phyloP scores from a whole-genome alignment of 441 rosid genomes.

The Biscutella laevigata region DNA sequence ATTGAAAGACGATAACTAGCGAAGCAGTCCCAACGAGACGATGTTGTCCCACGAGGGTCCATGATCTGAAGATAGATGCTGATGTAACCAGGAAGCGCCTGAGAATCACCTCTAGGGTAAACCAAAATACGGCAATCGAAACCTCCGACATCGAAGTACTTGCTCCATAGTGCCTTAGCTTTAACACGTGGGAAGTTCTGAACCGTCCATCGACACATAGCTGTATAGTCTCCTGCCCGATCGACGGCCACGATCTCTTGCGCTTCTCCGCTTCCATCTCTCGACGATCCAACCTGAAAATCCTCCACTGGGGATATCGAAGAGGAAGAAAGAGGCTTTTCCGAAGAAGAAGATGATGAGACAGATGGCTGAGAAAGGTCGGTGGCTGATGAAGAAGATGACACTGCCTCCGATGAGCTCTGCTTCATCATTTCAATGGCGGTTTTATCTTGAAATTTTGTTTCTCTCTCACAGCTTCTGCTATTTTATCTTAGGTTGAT shows the following conservation, averaged over 20 bases:
- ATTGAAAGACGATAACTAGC: slow-evolving; percentile 90
- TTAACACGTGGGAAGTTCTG: slow-evolving; percentile 67
- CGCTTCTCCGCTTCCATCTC: slow-evolving; percentile 74
- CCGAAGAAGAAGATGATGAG: slow-evolving; percentile 33
- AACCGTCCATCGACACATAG: slow-evolving; percentile 91
- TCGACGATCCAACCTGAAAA: slow-evolving; percentile 42
- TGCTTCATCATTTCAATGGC: slow-evolving; percentile 43
- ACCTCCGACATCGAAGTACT: slow-evolving; percentile 98
- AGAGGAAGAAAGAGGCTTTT: slow-evolving; percentile 31
- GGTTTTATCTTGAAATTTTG: slow-evolving; percentile 4
- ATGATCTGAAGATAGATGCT: slow-evolving; percentile 91
- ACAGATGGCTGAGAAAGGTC: slow-evolving; percentile 42
- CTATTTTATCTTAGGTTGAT: slow-evolving; percentile 31
- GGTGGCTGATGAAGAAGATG: slow-evolving; percentile 33
- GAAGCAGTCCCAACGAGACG: slow-evolving; percentile 96
- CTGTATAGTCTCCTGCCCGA: slow-evolving; percentile 78
- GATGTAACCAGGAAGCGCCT: slow-evolving; percentile 91
- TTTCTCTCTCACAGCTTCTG: slow-evolving; percentile 12
- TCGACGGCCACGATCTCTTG: slow-evolving; percentile 73
- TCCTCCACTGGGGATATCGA: slow-evolving; percentile 43
- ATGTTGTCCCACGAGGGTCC: slow-evolving; percentile 85
- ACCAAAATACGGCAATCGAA: slow-evolving; percentile 90
- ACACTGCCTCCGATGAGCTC: slow-evolving; percentile 49
- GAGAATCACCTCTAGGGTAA: slow-evolving; percentile 97
- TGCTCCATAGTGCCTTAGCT: slow-evolving; percentile 92